Evolutionary conservation across 495 filamentous ascomycete genomes (phyloP), one percentile per base, ranked within the genome.

Genomic region (Chaetomium cochliodes): DNA sequence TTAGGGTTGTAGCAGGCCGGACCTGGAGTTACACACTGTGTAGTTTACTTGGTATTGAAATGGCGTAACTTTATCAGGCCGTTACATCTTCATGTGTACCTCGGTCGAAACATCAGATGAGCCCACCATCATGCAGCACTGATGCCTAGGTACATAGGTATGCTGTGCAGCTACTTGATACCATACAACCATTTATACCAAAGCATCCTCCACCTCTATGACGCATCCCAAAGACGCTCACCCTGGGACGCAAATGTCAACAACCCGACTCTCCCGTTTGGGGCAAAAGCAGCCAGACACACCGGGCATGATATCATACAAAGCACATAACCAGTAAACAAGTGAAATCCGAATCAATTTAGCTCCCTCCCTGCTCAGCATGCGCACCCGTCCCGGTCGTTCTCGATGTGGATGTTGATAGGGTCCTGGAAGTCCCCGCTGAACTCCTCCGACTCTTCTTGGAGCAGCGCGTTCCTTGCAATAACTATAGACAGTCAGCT

Each of bases 351-450:
- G 37, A 46, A 59, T 53, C 63, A 59, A 53, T 52, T 18, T 44
- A 53, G n/a, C 26, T 37, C 20, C 52, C 26, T 33, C 61, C n/a
- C 42, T 52, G 37, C 47, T 59, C 52, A 98, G 80, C 94, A 98
- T 69, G 92, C 86, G 77, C 94, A 99, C 52, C 94, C 92, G 72
- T 94, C 90, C 63, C 88, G 86, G 61, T 96, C 92, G 73, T 90
- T 90, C 78, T 96, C 92, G 63, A 96, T 86, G 78, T 96, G 90
- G 74, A 98, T 96, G 77, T 96, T 93, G 79, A 98, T 97, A 46
- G 94, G 93, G 73, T 97, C 96, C 64, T 91, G 90, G 79, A 96
- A 97, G 74, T 98, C 94, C 53, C 92, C 91, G 69, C 87, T 90
- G 76, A 86, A 89, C 73, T 97, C 93, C 73, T 96, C 92, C 0